Percentiles rank a stretch among this genome's conserved stretches.
These are phyloP conservation scores for Pseudopithomyces maydicus DNA, from an alignment of 2,329 filamentous ascomycete species.

Conservation along the genomic window DNA sequence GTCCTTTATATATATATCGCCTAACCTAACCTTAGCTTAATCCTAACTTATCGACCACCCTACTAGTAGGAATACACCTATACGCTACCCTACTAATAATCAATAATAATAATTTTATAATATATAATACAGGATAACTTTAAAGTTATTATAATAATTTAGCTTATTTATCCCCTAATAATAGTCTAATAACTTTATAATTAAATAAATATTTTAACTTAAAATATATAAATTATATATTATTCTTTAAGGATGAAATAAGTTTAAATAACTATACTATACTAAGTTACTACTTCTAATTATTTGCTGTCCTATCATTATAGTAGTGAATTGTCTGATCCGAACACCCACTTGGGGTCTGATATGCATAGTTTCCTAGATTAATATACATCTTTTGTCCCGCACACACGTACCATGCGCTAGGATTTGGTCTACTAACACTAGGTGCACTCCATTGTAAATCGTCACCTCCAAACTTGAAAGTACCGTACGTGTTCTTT, in stretches of 20 bases:
- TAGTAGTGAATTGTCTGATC: constrained; percentile 60
- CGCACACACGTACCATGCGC: constrained; percentile 64
- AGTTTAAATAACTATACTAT: not conserved
- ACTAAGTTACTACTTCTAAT: constrained; percentile 4
- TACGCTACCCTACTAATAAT: no score
- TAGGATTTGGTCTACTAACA: constrained; percentile 59
- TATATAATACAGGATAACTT: no score
- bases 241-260: not conserved
- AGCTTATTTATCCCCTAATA: no score
- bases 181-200: no score
- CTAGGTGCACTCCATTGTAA: constrained; percentile 59
- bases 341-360: constrained; percentile 62
- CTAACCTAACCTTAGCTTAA: no score
- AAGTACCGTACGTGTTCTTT: constrained; percentile 61
- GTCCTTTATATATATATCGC: no score
- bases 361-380: constrained; percentile 62
- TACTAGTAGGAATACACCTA: no score
- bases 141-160: no score
- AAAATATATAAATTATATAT: not conserved
- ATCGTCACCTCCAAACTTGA: constrained; percentile 63
- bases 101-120: no score
- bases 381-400: constrained; percentile 61
- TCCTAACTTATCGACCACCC: no score
- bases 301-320: constrained; percentile 42
- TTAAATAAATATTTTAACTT: no score